Conservation (phyloP, 352 stramenopile species). For the Halophytophthora polymorphica region DNA sequence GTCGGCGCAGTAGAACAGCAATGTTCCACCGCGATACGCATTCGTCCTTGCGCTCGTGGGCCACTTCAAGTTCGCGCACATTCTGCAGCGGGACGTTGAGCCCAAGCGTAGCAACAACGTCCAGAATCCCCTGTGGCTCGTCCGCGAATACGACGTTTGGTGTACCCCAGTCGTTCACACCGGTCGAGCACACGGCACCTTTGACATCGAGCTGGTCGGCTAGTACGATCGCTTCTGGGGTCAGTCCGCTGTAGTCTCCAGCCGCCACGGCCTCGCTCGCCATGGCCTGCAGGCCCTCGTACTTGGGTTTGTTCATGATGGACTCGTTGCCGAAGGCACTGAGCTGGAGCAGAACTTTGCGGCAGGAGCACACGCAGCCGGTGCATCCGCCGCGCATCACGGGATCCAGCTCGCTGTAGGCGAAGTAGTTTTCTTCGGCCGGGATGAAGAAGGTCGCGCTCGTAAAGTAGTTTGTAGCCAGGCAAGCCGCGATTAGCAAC, state of each 20-base stretch:
- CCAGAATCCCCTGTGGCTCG: background rate
- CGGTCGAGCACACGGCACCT: background rate
- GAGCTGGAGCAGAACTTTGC: background rate
- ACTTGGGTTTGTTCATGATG: constrained; percentile 4
- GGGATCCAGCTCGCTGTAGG: background rate
- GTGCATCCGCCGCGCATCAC: background rate
- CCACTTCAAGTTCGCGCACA: background rate
- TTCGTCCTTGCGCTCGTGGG: background rate
- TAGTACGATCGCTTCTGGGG: background rate
- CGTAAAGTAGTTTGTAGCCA: too few species aligned
- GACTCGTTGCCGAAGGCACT: constrained; percentile 9
- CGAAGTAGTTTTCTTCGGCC: background rate
- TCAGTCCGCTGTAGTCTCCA: constrained; percentile 1
- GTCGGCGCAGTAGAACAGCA: background rate
- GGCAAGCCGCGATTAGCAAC: too few species aligned
- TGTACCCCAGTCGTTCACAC: background rate
- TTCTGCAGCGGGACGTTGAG: background rate
- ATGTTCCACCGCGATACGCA: constrained; percentile 2
- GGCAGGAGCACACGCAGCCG: background rate
- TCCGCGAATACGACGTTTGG: background rate
- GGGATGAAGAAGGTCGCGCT: background rate
- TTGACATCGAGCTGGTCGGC: background rate
- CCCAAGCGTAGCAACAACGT: background rate
- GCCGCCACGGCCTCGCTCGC: background rate
- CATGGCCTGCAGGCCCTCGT: constrained; percentile 1